Percentiles rank a stretch among this genome's conserved stretches.
phyloP scores from a whole-genome alignment of 1,284 basidiomycete genomes.

The Cutaneotrichosporon sp. region DNA sequence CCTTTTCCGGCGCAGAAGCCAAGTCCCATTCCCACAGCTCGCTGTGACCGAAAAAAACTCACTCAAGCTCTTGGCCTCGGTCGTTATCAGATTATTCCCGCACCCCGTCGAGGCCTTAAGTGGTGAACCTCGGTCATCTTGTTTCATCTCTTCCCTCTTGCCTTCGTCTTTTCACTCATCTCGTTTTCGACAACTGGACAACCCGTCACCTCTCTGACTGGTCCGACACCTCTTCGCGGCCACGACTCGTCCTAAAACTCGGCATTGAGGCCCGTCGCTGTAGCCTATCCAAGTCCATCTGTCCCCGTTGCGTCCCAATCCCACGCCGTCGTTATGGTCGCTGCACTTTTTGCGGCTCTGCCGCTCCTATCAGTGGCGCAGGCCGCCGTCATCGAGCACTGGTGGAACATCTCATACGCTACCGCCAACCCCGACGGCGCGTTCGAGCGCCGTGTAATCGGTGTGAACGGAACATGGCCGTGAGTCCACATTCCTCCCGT shows the following conservation, averaged over 20 bases:
- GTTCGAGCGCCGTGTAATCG: slow-evolving; percentile 65
- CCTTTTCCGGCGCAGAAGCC: not conserved
- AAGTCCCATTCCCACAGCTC: not conserved
- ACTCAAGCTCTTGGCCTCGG: not conserved
- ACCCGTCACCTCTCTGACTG: not conserved
- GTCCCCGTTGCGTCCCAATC: too few relatives aligned
- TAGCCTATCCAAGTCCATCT: too few relatives aligned
- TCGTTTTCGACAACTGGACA: not conserved
- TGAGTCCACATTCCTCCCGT: slow-evolving; percentile 50
- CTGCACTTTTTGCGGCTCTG: slow-evolving; percentile 18
- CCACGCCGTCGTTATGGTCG: too few relatives aligned
- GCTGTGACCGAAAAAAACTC: slow-evolving; percentile 4
- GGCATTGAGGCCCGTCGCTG: too few relatives aligned
- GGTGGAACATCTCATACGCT: slow-evolving; percentile 50
- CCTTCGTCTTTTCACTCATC: not conserved
- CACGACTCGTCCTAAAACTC: not conserved
- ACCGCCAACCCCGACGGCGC: slow-evolving; percentile 50
- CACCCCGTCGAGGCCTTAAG: slow-evolving; percentile 4
- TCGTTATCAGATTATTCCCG: slow-evolving; percentile 5
- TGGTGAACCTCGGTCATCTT: not conserved
- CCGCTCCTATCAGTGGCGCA: slow-evolving; percentile 21
- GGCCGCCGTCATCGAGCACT: slow-evolving; percentile 45
- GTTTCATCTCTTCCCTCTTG: not conserved
- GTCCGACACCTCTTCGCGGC: not conserved
- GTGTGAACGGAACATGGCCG: slow-evolving; percentile 89